These are phyloP conservation scores for Quercus suber DNA, from an alignment of 306 rosid species.

Conservation along the genomic window DNA sequence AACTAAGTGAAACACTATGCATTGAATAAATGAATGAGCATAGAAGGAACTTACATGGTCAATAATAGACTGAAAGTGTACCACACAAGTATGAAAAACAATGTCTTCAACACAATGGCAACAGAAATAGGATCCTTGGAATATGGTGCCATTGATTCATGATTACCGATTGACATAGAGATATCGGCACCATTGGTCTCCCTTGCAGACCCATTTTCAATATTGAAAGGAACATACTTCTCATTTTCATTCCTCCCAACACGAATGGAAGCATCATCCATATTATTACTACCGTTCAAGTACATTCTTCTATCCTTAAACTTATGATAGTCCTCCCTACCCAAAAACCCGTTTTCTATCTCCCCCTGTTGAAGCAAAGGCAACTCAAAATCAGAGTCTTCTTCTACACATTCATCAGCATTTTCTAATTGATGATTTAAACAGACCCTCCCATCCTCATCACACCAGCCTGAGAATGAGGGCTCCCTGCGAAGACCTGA, in stretches of 20 bases:
- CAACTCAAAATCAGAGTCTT: constrained; percentile 58
- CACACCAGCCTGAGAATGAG: constrained; percentile 74
- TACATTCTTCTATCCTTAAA: constrained; percentile 44
- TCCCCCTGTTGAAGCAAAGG: constrained; percentile 47
- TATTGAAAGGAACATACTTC: constrained; percentile 60
- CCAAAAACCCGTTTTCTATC: constrained; percentile 32
- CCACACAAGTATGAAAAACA: constrained; percentile 81
- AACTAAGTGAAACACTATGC: background rate
- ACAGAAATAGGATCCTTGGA: constrained; percentile 37
- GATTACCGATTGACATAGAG: constrained; percentile 31
- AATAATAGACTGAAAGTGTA: constrained; percentile 88
- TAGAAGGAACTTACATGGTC: constrained; percentile 80
- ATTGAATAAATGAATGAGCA: constrained; percentile 7
- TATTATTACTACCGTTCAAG: constrained; percentile 37
- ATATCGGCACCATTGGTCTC: constrained; percentile 29
- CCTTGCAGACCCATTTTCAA: constrained; percentile 52
- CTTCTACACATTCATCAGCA: constrained; percentile 40
- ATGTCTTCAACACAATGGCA: constrained; percentile 70
- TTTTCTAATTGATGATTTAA: constrained; percentile 37
- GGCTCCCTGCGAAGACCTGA: constrained; percentile 52
- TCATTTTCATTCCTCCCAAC: constrained; percentile 44
- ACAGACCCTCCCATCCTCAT: constrained; percentile 44
- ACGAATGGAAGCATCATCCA: constrained; percentile 46
- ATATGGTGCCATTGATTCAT: constrained; percentile 26
- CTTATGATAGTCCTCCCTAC: constrained; percentile 32